Conservation (phyloP, 129 eudicot species). For the Saposhnikovia divaricata region DNA sequence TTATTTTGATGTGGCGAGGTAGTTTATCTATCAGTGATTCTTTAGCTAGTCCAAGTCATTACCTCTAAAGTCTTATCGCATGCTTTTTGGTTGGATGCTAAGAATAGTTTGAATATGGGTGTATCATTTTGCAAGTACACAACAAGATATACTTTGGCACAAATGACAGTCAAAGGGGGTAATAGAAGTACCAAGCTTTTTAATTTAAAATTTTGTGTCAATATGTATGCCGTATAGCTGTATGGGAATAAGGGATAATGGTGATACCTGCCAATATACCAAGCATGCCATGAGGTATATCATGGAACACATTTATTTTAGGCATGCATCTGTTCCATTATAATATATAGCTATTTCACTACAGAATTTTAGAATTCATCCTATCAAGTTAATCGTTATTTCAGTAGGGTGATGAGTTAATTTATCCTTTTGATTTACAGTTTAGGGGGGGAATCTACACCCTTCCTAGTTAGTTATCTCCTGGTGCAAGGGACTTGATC, state of each 20-base stretch:
- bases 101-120: too few relatives aligned
- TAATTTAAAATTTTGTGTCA: not conserved
- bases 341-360: not conserved
- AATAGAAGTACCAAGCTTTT: not conserved
- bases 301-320: not conserved
- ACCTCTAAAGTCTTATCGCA: too few relatives aligned
- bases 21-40: not conserved
- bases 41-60: too few relatives aligned
- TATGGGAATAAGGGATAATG: too few relatives aligned
- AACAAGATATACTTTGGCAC: too few relatives aligned
- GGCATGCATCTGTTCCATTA: not conserved
- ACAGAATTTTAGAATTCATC: not conserved
- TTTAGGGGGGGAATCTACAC: constrained; percentile 73
- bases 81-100: too few relatives aligned
- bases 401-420: not conserved
- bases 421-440: not conserved
- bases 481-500: constrained; percentile 71
- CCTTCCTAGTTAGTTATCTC: constrained; percentile 79
- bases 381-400: not conserved
- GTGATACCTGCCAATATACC: not conserved
- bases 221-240: not conserved
- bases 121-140: too few relatives aligned
- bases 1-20: not conserved
- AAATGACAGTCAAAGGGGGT: too few relatives aligned
- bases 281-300: not conserved